phyloP scores from a whole-genome alignment of 2,329 filamentous ascomycete species.

The Aspergillus candidus region DNA sequence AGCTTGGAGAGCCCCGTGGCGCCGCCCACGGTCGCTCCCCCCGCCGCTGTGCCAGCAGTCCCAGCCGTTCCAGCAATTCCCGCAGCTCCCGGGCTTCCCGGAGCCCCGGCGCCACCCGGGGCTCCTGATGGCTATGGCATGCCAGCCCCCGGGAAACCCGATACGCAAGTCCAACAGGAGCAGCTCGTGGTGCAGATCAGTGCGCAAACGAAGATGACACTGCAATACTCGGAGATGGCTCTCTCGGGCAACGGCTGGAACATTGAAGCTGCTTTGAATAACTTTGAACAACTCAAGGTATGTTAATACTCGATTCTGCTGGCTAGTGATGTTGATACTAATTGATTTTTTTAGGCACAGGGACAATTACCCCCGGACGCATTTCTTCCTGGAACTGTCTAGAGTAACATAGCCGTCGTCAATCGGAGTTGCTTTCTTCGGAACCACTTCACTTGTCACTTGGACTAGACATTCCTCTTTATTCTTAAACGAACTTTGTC shows the following conservation, averaged over 20 bases:
- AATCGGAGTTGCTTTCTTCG: too few species aligned
- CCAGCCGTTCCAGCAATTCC: conserved; percentile 5
- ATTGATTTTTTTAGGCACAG: conserved; percentile 23
- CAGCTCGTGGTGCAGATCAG: conserved; percentile 67
- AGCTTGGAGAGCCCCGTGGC: conserved; percentile 33
- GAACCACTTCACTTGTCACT: too few species aligned
- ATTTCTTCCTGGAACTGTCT: conserved; percentile 32
- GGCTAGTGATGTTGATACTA: conserved; percentile 8
- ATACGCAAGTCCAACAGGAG: conserved; percentile 55
- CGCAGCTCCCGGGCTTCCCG: conserved; percentile 15
- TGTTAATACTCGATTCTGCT: conserved; percentile 15
- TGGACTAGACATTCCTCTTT: background rate
- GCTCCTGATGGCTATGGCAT: conserved; percentile 36
- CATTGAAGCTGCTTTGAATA: conserved; percentile 64
- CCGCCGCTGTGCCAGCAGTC: conserved; percentile 8
- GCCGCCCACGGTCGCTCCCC: conserved; percentile 33
- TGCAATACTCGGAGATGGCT: conserved; percentile 73
- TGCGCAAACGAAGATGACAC: conserved; percentile 71
- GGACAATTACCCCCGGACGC: conserved; percentile 46
- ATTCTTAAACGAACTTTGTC: conserved; percentile 2
- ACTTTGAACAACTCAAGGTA: conserved; percentile 73
- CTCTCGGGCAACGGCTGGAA: conserved; percentile 75
- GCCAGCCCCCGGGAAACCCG: conserved; percentile 39
- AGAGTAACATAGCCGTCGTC: background rate
- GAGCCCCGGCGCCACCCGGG: conserved; percentile 21